A percentile compares a stretch with the other conserved stretches of the same genome.
Conservation (phyloP, 805 yeast species). For the Ogataea saltuana region DNA sequence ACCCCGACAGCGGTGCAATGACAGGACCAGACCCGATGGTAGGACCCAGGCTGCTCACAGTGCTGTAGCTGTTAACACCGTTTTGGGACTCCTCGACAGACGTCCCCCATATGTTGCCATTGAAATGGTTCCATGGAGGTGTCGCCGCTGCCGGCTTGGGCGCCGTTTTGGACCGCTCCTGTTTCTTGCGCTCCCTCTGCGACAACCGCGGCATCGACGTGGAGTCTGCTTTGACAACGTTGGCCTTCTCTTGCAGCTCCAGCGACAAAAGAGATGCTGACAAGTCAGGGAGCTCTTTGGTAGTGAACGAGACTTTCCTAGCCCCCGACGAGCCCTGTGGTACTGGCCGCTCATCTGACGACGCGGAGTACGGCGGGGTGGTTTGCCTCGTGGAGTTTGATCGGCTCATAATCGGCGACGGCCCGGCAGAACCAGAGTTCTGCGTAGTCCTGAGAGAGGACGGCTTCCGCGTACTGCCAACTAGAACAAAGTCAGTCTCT, state of each 20-base stretch:
- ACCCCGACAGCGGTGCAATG: constrained; percentile 13
- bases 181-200: constrained; percentile 58
- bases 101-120: constrained; percentile 2
- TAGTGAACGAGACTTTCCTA: constrained; percentile 5
- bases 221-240: constrained; percentile 33
- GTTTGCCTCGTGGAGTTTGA: constrained; percentile 10
- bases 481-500: constrained; percentile 38
- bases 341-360: neutral
- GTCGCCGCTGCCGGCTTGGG: constrained; percentile 3
- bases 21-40: constrained; percentile 7
- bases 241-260: constrained; percentile 4
- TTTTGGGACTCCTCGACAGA: neutral
- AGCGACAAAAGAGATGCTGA: neutral
- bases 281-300: constrained; percentile 1
- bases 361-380: constrained; percentile 6
- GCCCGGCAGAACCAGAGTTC: constrained; percentile 2
- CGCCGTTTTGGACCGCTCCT: constrained; percentile 26
- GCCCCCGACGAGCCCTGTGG: neutral
- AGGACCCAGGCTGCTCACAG: too few species aligned
- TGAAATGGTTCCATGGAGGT: constrained; percentile 12
- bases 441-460: too few species aligned
- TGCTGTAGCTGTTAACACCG: too few species aligned
- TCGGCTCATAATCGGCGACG: constrained; percentile 2
- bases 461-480: constrained; percentile 32
- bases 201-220: constrained; percentile 48